phyloP scores from a whole-genome alignment of 106 monocot genomes.

The Allium cepa region DNA sequence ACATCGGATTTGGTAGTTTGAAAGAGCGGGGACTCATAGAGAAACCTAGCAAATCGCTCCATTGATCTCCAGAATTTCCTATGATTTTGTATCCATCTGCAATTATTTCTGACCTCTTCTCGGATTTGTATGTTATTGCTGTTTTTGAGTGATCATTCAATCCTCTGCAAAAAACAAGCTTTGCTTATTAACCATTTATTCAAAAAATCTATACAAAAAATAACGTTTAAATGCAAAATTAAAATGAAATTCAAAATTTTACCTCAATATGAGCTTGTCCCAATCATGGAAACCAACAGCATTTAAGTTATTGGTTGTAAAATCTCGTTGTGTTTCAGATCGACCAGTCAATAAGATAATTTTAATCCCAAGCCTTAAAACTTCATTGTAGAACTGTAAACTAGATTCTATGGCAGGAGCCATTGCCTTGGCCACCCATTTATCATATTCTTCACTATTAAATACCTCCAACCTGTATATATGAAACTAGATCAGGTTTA shows the following conservation, averaged over 20 bases:
- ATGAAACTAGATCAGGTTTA: background rate
- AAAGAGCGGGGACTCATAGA: slow-evolving; percentile 33
- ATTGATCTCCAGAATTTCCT: slow-evolving; percentile 63
- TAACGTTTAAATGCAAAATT: background rate
- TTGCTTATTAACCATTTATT: no score
- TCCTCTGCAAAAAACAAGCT: slow-evolving; percentile 14
- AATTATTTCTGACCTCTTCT: slow-evolving; percentile 38
- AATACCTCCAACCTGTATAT: slow-evolving; percentile 67
- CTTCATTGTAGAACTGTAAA: slow-evolving; percentile 50
- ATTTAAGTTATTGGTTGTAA: slow-evolving; percentile 53
- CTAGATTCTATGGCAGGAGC: slow-evolving; percentile 70
- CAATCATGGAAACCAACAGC: slow-evolving; percentile 53
- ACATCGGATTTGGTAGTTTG: slow-evolving; percentile 70
- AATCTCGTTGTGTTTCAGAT: slow-evolving; percentile 47
- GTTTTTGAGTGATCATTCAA: slow-evolving; percentile 30
- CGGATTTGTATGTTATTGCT: slow-evolving; percentile 45
- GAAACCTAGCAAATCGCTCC: slow-evolving; percentile 51
- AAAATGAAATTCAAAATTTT: background rate
- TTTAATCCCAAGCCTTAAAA: slow-evolving; percentile 56
- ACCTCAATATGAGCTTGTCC: slow-evolving; percentile 86
- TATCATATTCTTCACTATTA: slow-evolving; percentile 46
- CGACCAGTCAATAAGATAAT: slow-evolving; percentile 67
- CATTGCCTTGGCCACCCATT: slow-evolving; percentile 54
- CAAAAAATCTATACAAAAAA: no score
- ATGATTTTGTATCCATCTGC: slow-evolving; percentile 36